phyloP scores from a whole-genome alignment of 2,329 filamentous ascomycete species.

The Alternaria gansuensis region DNA sequence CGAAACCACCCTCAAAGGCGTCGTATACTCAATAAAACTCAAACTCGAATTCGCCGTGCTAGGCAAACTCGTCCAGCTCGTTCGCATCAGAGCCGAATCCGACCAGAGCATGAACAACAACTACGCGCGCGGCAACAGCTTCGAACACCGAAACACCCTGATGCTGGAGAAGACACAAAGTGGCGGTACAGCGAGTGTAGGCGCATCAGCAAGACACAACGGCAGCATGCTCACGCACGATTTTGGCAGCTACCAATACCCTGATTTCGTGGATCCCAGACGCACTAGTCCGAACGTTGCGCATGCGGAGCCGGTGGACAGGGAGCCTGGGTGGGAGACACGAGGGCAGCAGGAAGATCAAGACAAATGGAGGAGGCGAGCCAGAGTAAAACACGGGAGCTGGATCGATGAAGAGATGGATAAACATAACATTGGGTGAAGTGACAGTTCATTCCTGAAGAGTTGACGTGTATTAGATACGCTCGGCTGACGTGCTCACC shows the following conservation, averaged over 20 bases:
- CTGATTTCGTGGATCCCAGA: constrained; percentile 44
- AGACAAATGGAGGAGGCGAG: constrained; percentile 36
- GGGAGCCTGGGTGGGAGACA: constrained; percentile 26
- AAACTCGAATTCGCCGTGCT: constrained; percentile 67
- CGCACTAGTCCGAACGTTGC: constrained; percentile 34
- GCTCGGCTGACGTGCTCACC: background rate
- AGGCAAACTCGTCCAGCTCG: constrained; percentile 55
- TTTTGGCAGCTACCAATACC: constrained; percentile 27
- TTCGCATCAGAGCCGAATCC: constrained; percentile 34
- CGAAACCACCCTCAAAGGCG: constrained; percentile 52
- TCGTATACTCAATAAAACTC: constrained; percentile 59
- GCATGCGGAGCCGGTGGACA: constrained; percentile 28
- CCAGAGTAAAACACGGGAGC: constrained; percentile 25
- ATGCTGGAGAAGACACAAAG: constrained; percentile 34
- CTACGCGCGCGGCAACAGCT: constrained; percentile 12
- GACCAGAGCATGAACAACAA: constrained; percentile 30
- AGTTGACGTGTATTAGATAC: background rate
- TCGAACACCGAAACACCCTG: constrained; percentile 19
- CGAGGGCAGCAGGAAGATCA: constrained; percentile 24
- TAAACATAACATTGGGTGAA: constrained; percentile 45
- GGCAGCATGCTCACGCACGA: constrained; percentile 17
- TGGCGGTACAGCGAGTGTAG: constrained; percentile 14
- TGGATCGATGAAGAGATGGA: constrained; percentile 52
- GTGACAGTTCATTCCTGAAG: background rate
- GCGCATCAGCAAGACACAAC: constrained; percentile 8